Evolutionary conservation across 2,329 filamentous ascomycete genomes (phyloP).

Genomic region (Aureobasidium sp.): DNA sequence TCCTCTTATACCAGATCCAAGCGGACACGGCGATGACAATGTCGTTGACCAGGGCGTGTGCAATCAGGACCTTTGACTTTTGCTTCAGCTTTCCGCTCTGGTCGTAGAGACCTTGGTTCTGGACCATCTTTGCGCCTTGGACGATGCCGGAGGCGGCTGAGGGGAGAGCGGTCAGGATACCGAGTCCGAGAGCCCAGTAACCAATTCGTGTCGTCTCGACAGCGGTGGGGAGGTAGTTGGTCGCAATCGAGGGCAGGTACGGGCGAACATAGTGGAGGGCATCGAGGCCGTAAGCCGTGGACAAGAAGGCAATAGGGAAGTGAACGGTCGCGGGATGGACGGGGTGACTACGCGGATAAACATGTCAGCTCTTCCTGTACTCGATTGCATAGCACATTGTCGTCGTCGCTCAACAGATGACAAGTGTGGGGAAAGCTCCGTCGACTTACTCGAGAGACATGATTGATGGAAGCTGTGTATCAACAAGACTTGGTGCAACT

Average conservation of each 20-base stretch:
- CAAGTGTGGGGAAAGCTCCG: constrained; percentile 1
- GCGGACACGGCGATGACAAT: constrained; percentile 30
- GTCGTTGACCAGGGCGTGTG: constrained; percentile 37
- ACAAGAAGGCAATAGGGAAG: constrained; percentile 39
- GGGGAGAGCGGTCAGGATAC: constrained; percentile 27
- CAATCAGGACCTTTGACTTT: constrained; percentile 33
- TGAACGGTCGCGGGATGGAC: constrained; percentile 34
- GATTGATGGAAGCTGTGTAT: neutral
- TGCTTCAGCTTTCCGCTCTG: constrained; percentile 27
- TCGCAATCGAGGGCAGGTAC: constrained; percentile 22
- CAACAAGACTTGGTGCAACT: neutral
- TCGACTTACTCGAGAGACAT: constrained; percentile 12
- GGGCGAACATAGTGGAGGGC: constrained; percentile 28
- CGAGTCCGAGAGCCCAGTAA: constrained; percentile 38
- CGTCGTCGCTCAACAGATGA: neutral
- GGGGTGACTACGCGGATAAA: constrained; percentile 29
- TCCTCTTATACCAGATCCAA: constrained; percentile 37
- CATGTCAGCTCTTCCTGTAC: neutral
- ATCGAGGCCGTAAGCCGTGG: constrained; percentile 35
- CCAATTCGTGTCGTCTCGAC: constrained; percentile 32
- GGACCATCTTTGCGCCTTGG: constrained; percentile 34
- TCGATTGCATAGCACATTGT: neutral
- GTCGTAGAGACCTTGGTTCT: constrained; percentile 35
- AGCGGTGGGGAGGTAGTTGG: constrained; percentile 26
- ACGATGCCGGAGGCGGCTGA: constrained; percentile 26